These are phyloP conservation scores for Wickerhamomyces canadensis DNA, from an alignment of 805 yeast genomes.

Conservation along the genomic window DNA sequence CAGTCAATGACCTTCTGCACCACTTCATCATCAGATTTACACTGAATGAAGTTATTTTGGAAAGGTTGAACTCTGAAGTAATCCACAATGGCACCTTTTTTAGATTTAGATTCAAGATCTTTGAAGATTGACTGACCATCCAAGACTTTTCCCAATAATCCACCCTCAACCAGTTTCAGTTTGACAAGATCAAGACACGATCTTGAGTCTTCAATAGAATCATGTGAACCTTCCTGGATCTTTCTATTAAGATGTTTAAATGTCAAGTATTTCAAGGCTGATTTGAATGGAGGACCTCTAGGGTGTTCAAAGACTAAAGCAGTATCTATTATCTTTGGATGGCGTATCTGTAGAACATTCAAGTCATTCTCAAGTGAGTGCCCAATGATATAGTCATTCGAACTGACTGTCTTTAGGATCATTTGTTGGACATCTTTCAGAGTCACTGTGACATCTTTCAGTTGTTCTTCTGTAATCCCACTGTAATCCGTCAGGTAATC, in stretches of 20 bases:
- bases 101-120: constrained; percentile 28
- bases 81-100: constrained; percentile 30
- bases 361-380: constrained; percentile 88
- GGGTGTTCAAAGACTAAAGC: constrained; percentile 70
- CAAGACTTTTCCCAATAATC: constrained; percentile 50
- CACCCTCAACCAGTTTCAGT: constrained; percentile 63
- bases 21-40: constrained; percentile 56
- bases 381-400: constrained; percentile 70
- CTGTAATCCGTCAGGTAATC: constrained; percentile 83
- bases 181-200: constrained; percentile 77
- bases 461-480: constrained; percentile 74
- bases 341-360: constrained; percentile 62
- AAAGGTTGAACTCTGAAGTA: constrained; percentile 23
- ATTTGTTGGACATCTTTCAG: constrained; percentile 61
- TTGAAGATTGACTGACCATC: constrained; percentile 38
- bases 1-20: constrained; percentile 32
- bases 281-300: constrained; percentile 78
- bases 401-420: constrained; percentile 41
- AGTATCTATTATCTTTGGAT: constrained; percentile 76
- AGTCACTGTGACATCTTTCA: constrained; percentile 58
- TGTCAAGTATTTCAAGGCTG: constrained; percentile 71
- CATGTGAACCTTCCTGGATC: constrained; percentile 77
- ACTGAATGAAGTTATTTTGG: constrained; percentile 31
- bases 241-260: constrained; percentile 43
- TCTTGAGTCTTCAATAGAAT: constrained; percentile 78